Evolutionary conservation across 1,139 yeast species (phyloP).

Genomic region (Blastobotrys indianensis): DNA sequence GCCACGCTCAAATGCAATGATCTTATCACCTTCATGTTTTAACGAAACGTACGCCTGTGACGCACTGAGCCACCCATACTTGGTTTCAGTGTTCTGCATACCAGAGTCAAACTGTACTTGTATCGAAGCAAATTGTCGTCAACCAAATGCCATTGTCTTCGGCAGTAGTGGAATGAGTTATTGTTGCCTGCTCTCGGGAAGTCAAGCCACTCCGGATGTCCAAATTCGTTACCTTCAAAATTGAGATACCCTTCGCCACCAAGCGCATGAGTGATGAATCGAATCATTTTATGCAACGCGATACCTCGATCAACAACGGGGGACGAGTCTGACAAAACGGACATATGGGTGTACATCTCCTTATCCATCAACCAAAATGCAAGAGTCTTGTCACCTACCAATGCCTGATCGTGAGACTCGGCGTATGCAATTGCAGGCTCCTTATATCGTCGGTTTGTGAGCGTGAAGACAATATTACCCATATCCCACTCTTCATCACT

Average conservation of each 20-base stretch:
- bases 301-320: conserved; percentile 83
- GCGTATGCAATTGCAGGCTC: conserved; percentile 91
- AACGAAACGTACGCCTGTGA: conserved; percentile 83
- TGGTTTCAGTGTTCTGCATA: conserved; percentile 70
- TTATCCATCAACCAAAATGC: conserved; percentile 99
- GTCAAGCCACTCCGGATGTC: conserved; percentile 98
- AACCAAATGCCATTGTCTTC: conserved; percentile 86
- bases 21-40: conserved; percentile 83
- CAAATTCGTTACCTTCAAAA: conserved; percentile 97
- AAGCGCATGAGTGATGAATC: conserved; percentile 75
- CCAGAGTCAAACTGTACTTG: conserved; percentile 72
- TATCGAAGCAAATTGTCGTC: conserved; percentile 78
- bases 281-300: conserved; percentile 82
- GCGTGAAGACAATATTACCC: conserved; percentile 69
- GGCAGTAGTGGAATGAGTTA: conserved; percentile 87
- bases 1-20: conserved; percentile 81
- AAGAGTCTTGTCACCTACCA: conserved; percentile 92
- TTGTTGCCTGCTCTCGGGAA: conserved; percentile 88
- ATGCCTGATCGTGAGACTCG: conserved; percentile 95
- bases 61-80: conserved; percentile 65
- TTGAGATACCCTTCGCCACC: conserved; percentile 97
- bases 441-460: conserved; percentile 82
- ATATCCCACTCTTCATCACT: conserved; percentile 90
- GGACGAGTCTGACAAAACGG: conserved; percentile 62
- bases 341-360: conserved; percentile 97